A percentile compares a stretch with the other conserved stretches of the same genome.
Conservation (phyloP, 2,329 filamentous ascomycete species). For the Periconia sp. region DNA sequence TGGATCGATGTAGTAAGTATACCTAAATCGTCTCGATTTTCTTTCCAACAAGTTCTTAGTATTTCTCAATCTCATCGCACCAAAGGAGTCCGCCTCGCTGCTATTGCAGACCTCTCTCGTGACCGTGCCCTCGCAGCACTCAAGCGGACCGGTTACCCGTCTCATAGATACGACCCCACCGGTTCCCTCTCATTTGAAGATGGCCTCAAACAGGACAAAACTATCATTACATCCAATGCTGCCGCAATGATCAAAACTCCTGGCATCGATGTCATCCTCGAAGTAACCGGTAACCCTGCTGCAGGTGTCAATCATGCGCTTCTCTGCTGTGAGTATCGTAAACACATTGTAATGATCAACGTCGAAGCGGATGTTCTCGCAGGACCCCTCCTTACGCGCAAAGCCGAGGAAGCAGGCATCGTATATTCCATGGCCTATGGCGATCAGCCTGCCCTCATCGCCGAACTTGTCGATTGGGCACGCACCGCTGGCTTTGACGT, state of each 20-base stretch:
- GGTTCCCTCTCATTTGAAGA: constrained; percentile 39
- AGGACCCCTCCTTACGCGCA: constrained; percentile 49
- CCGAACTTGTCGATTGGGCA: constrained; percentile 53
- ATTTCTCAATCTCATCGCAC: constrained; percentile 54
- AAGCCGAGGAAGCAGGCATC: constrained; percentile 53
- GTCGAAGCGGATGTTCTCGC: constrained; percentile 55
- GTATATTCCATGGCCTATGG: constrained; percentile 58
- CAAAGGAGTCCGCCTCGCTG: constrained; percentile 51
- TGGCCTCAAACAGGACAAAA: constrained; percentile 50
- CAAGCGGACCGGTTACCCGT: constrained; percentile 49
- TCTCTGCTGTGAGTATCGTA: constrained; percentile 54
- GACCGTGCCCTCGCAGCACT: constrained; percentile 51
- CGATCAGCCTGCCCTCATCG: constrained; percentile 54
- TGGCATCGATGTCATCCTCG: constrained; percentile 53
- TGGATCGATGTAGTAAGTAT: constrained; percentile 52
- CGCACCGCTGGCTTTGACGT: constrained; percentile 54
- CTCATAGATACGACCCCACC: constrained; percentile 47
- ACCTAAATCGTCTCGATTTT: no score
- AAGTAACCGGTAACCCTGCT: constrained; percentile 52
- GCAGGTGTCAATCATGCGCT: constrained; percentile 53
- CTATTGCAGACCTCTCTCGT: constrained; percentile 52
- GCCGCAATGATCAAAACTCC: constrained; percentile 50
- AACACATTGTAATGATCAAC: constrained; percentile 58
- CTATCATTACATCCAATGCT: constrained; percentile 52
- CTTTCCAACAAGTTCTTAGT: constrained; percentile 14